Base-by-base conservation (phyloP, 306 rosid species). In the Cucumis hystrix region DNA sequence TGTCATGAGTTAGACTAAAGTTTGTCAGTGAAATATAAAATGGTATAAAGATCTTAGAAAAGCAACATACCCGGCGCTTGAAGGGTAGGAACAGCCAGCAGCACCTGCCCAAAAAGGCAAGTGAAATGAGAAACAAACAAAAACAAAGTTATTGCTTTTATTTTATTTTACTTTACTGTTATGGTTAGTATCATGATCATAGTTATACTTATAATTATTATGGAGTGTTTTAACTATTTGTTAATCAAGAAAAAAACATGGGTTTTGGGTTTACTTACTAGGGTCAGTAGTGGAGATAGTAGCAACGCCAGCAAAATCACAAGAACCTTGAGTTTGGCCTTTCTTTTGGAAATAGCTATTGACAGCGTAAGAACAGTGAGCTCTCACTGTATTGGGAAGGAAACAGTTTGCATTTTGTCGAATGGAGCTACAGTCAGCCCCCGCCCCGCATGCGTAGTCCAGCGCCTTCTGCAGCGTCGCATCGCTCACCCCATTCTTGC, bases 381-480 rank as follows among this genome's bases (percentile, higher is more conserved):
- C 86, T 79, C 74, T 83, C 0, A 92, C 96, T 0, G 85, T 87
- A 87, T 92, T 87, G 1, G 97, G 97, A 20, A 84, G 67, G 70
- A 49, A 92, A 73, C 97, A 92, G 14, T 84, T 62, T 5, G 80
- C 96, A 10, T 47, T 77, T 61, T 41, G 80, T 69, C 79, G 96
- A 33, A 88, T 66, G 2, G 89, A 91, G 88, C 79, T 87, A 43
- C 97, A 92, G 80, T 92, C 97, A 33, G 97, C 96, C 0, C 93
- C 97, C 13, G 96, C 93, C 72, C 97, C 97, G 79, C 97, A 92
- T 4, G 97, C 97, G 58, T 88, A 92, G 85, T 92, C 97, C 33
- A 92, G 77, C 0, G 97, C 74, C 74, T 87, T 92, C 77, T 92
- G 97, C 5, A 92, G 82, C 41, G 81, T 4, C 16, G 85, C 1